A percentile compares a stretch with the other conserved stretches of the same genome.
Conservation (phyloP, 495 filamentous ascomycete species). For the Polyplosphaeria fusca region DNA sequence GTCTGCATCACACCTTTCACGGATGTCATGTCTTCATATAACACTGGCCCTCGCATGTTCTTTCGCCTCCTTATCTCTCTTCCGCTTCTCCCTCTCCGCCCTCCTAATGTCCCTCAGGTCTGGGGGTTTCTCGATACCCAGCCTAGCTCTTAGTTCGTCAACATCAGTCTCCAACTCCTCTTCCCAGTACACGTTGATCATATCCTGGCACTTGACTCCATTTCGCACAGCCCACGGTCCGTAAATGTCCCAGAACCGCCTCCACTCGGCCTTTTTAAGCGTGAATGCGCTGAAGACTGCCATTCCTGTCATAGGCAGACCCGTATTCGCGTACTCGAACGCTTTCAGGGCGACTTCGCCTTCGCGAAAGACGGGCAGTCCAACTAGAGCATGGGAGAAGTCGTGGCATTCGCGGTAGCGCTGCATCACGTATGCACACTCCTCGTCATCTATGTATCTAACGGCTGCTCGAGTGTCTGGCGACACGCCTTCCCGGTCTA, state of each 20-base stretch:
- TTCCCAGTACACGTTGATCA: conserved; percentile 99
- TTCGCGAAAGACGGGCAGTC: conserved; percentile 85
- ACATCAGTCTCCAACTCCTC: conserved; percentile 87
- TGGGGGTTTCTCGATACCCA: conserved; percentile 84
- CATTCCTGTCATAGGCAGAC: conserved; percentile 92
- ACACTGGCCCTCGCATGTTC: not conserved
- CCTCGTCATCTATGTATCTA: conserved; percentile 86
- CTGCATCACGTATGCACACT: conserved; percentile 98
- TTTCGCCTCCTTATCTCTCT: conserved; percentile 39
- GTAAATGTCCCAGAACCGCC: conserved; percentile 70
- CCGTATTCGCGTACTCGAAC: conserved; percentile 91
- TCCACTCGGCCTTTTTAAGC: conserved; percentile 72
- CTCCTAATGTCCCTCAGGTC: conserved; percentile 80
- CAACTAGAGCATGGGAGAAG: conserved; percentile 96
- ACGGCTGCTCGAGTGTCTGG: conserved; percentile 83
- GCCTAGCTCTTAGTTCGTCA: conserved; percentile 62
- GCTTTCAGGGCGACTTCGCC: conserved; percentile 94
- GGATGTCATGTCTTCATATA: no score
- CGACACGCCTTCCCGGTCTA: conserved; percentile 86
- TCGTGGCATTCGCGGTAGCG: conserved; percentile 96
- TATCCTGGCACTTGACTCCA: conserved; percentile 69
- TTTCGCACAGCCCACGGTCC: conserved; percentile 88
- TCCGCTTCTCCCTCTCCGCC: conserved; percentile 64
- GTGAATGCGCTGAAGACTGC: conserved; percentile 66
- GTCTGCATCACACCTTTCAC: no score